These are phyloP conservation scores for Claviceps sp. DNA, from an alignment of 2,329 filamentous ascomycete genomes.

Conservation along the genomic window DNA sequence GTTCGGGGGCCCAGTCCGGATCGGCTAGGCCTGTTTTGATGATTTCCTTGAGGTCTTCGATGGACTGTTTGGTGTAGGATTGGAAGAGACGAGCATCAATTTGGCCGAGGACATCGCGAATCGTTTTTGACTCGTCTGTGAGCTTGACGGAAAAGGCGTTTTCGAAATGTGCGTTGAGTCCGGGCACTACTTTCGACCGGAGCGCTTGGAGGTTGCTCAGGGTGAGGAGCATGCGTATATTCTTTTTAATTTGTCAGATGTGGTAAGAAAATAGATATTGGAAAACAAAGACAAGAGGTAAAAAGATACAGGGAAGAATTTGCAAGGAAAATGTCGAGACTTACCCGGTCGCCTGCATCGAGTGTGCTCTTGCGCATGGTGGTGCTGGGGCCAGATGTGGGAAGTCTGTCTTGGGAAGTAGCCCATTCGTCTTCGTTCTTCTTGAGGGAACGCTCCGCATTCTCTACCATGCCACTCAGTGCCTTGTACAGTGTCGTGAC, in stretches of 20 bases:
- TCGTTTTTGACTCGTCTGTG: slow-evolving; percentile 83
- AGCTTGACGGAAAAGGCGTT: slow-evolving; percentile 87
- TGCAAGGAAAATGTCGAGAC: slow-evolving; percentile 11
- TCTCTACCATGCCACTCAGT: slow-evolving; percentile 91
- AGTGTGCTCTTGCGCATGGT: slow-evolving; percentile 32
- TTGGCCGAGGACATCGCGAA: slow-evolving; percentile 78
- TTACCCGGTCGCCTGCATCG: slow-evolving; percentile 43
- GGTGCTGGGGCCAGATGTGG: slow-evolving; percentile 13
- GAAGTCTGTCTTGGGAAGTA: slow-evolving; percentile 30
- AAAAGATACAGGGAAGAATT: background rate
- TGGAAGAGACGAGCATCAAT: slow-evolving; percentile 87
- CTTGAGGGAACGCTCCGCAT: slow-evolving; percentile 64
- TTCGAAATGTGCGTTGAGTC: slow-evolving; percentile 85
- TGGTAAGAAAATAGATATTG: background rate
- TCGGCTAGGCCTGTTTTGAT: slow-evolving; percentile 61
- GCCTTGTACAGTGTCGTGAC: slow-evolving; percentile 90
- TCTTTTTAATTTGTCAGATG: slow-evolving; percentile 24
- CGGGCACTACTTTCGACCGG: slow-evolving; percentile 68
- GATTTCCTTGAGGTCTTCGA: slow-evolving; percentile 52
- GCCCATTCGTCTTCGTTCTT: slow-evolving; percentile 51
- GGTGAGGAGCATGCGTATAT: slow-evolving; percentile 85
- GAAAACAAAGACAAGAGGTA: background rate
- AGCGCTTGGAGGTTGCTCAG: slow-evolving; percentile 83
- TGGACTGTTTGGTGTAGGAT: slow-evolving; percentile 72
- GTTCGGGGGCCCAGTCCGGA: slow-evolving; percentile 54